Base-by-base conservation (phyloP, 1,284 basidiomycete species). In the Naganishia sp. region DNA sequence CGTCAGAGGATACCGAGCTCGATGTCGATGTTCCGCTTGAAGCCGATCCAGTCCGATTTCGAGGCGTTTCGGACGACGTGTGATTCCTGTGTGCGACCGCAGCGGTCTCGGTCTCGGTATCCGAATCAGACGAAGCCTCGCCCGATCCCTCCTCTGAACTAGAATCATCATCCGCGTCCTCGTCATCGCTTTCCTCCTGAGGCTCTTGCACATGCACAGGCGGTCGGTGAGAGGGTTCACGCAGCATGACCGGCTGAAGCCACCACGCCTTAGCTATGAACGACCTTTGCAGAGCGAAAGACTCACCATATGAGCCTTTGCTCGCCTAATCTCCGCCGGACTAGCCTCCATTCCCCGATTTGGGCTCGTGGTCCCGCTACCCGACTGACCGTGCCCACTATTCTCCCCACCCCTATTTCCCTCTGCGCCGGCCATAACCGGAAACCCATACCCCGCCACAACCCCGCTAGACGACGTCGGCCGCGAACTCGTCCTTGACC, bases 291-390 rank as follows among this genome's bases (percentile, higher is more conserved):
- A 68, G 49, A 17, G 9, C 2, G 11, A 31, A 32, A 2, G 2
- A 71, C 78, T 67, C 58, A 80, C 78, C 79, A 80, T 80, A 23
- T 73, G 67, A 61, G 74, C 70, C 21, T 73, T 75, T 0, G 75
- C 76, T 49, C 75, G 76, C 61, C 76, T 64, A 7, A 76, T 25
- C 49, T 80, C 79, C 25, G 73, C 52, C 1, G 45, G 28, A 50
- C 21, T 63, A 18, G 42, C 70, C 65, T 23, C 70, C 64, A 62
- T 72, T 72, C 23, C 66, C 39, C 52, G 61, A 25, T 11, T 65
- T 63, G 50, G 57, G 31, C n/a, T 43, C 18, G 50, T 61, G 21
- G 47, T 43, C 3, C 32, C 15, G n/a, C 65, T 61, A 17, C 42
- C 61, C 45, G 42, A 42, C 21, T 28, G 32, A 39, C 47, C 58